Percentiles rank a stretch among this genome's conserved stretches.
These are phyloP conservation scores for Diversispora eburnea DNA, from an alignment of 192 early-diverging fungal genomes.

Conservation along the genomic window DNA sequence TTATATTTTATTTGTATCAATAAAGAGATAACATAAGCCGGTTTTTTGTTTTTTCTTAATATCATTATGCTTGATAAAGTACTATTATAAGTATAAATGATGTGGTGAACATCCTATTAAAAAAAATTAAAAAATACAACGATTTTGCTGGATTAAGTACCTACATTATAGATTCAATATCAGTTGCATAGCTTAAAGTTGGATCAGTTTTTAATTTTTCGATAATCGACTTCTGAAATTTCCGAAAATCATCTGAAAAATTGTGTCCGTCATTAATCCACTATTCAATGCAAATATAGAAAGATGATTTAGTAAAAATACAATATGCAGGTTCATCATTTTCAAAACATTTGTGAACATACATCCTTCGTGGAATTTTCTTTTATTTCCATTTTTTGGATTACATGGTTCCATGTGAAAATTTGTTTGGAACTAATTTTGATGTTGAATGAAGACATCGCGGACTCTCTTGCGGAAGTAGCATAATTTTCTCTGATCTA, in stretches of 20 bases:
- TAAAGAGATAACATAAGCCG: constrained; percentile 24
- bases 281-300: constrained; percentile 19
- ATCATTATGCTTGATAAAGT: constrained; percentile 18
- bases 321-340: constrained; percentile 22
- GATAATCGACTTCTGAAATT: constrained; percentile 26
- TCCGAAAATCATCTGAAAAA: constrained; percentile 21
- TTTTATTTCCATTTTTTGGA: constrained; percentile 24
- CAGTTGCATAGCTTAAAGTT: constrained; percentile 18
- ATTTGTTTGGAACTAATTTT: constrained; percentile 21
- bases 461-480: constrained; percentile 8
- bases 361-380: constrained; percentile 18
- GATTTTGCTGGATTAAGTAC: constrained; percentile 19
- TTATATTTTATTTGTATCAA: too few relatives aligned
- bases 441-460: constrained; percentile 10
- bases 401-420: constrained; percentile 19
- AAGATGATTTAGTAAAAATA: constrained; percentile 22
- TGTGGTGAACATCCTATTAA: constrained; percentile 23
- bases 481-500: constrained; percentile 22
- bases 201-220: constrained; percentile 26
- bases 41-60: constrained; percentile 28
- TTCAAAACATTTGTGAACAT: constrained; percentile 22
- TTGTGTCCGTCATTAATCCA: constrained; percentile 22
- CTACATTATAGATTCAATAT: constrained; percentile 22
- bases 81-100: constrained; percentile 25
- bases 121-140: constrained; percentile 17